Evolutionary conservation across 2,329 filamentous ascomycete species (phyloP), one percentile per base, ranked within the genome.

Genomic region (Leptographium lundbergii): DNA sequence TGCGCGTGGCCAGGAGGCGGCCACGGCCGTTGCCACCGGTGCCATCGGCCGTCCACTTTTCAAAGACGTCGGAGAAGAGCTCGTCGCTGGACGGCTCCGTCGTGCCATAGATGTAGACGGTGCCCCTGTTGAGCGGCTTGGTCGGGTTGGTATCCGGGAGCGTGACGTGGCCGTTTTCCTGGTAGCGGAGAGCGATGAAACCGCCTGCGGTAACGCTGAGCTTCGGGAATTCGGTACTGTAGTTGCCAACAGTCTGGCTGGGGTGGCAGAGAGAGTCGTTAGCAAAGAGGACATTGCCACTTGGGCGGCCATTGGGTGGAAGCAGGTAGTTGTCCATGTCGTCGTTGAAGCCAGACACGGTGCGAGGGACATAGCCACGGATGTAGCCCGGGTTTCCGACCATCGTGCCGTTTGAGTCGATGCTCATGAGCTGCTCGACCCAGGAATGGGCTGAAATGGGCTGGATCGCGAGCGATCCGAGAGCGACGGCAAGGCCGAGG

Each of bases 21-120:
- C 94, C 94, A 48, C 87, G 83, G 55, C 81, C 78, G 69, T 96
- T 85, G 25, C 91, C 92, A 24, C 91, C 91, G 6, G 81, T 87
- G 61, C 91, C 91, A 59, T 89, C 84, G 22, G 77, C 70, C 54
- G 84, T 96, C 94, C 94, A 97, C 39, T 76, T 70, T 57, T 86
- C 76, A 63, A 95, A 84, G 39, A 96, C 86, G 67, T 90, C 83
- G 45, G 72, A 71, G 57, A 79, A 70, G 50, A 70, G 75, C 64
- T 81, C 79, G 54, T 72, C 64, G 56, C 72, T 68, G 58, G 77
- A 78, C 59, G 86, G 81, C 57, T 85, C 59, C 1, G 75, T 75
- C 1, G 87, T 91, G 58, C 85, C 88, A 69, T 91, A 91, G 61
- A 91, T 77, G 69, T 81, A 90, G 60, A 91, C 75, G n/a, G 82